Evolutionary conservation across 2,329 filamentous ascomycete species (phyloP).

Genomic region (Monilinia laxa): DNA sequence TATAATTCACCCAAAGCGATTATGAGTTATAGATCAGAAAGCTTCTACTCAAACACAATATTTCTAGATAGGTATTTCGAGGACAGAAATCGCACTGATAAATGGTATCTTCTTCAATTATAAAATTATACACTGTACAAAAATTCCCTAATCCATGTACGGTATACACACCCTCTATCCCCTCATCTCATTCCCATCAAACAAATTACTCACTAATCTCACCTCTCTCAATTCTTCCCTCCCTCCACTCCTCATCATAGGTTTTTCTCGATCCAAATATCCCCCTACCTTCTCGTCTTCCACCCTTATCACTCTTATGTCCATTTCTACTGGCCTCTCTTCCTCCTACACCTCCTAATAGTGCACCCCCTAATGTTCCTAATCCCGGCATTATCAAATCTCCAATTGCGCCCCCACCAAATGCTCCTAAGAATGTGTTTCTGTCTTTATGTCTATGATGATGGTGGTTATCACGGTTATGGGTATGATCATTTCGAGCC

Average conservation of each 20-base stretch:
- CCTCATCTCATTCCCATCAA: not conserved
- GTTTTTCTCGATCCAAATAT: slow-evolving; percentile 8
- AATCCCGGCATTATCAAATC: slow-evolving; percentile 34
- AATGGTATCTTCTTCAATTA: no score
- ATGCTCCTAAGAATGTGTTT: slow-evolving; percentile 33
- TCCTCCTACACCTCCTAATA: slow-evolving; percentile 31
- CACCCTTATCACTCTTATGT: slow-evolving; percentile 1
- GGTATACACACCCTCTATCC: not conserved
- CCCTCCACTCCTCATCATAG: slow-evolving; percentile 27
- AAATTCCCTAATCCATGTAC: no score
- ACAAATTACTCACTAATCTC: slow-evolving; percentile 14
- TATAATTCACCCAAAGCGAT: no score
- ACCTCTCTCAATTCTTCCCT: slow-evolving; percentile 22
- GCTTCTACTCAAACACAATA: no score
- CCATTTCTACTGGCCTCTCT: slow-evolving; percentile 25
- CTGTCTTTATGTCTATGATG: slow-evolving; percentile 6
- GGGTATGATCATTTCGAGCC: slow-evolving; percentile 6
- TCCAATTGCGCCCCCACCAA: slow-evolving; percentile 31
- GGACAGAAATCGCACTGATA: no score
- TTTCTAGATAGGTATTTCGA: no score
- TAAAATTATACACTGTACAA: no score
- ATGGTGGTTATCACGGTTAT: no score
- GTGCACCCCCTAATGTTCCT: slow-evolving; percentile 32
- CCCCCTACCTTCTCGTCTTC: slow-evolving; percentile 11
- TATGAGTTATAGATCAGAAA: no score